Base-by-base conservation (phyloP, 805 yeast species). In the Myxozyma sirexii region DNA sequence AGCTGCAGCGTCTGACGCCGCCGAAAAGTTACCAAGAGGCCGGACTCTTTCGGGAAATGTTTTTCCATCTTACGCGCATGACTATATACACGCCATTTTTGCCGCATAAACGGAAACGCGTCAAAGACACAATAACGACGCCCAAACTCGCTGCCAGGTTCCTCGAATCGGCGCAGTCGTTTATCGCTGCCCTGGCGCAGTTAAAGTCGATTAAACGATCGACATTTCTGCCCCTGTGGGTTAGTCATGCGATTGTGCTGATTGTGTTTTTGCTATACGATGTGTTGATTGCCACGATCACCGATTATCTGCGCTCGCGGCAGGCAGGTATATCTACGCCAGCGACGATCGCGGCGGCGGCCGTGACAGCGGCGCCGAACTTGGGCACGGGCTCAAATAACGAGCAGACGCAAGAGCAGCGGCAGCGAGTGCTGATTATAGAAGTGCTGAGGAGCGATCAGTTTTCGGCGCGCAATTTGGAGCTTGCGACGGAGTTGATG, bases 171-270 rank as follows among this genome's bases (percentile, higher is more conserved):
- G 35, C 35, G 3, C 47, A 35, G 26, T 29, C 35, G 3, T 41
- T 45, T 8, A 19, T 43, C 12, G 61, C 44, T 2, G 26, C 53
- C 1, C 50, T 60, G 12, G 35, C 31, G 12, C 35, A 39, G 23
- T 19, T 60, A 15, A 31, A 44, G 29, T 24, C 41, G 2, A 26
- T 57, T 13, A 57, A 54, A 47, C 17, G n/a, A 15, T 17, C 52
- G 13, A 45, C n/a, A 38, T 53, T 53, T 33, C 31, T 48, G 48
- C 64, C 64, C 23, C 49, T 41, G 10, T 60, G 64, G 64, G 33
- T 50, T 13, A 41, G 27, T 19, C 58, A 60, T 33, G 26, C 58
- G 24, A 21, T 57, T 6, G 19, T 56, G 17, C 19, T 60, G 4
- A 33, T 43, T 2, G 10, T 53, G 50, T 57, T 54, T 31, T 35